phyloP scores from a whole-genome alignment of 108 stramenopile genomes.

The Epithemia pelagica region DNA sequence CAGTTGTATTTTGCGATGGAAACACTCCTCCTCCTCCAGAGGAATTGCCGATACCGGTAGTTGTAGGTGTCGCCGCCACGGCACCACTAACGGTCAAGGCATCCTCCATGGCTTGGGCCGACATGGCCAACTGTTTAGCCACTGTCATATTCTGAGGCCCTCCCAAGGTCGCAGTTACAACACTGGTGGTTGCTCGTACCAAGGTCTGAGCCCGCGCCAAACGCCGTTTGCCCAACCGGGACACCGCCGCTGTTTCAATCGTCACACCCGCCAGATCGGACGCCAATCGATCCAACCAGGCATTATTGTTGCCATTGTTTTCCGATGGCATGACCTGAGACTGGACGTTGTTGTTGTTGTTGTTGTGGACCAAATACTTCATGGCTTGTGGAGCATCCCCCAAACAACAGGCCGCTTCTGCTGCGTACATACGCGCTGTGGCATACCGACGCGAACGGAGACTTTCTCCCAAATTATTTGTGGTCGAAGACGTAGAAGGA shows the following conservation, averaged over 20 bases:
- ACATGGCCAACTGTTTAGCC: slow-evolving; percentile 49
- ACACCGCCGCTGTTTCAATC: neutral
- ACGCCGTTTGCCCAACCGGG: slow-evolving; percentile 11
- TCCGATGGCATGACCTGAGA: neutral
- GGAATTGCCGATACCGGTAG: too few relatives aligned
- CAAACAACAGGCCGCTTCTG: slow-evolving; percentile 47
- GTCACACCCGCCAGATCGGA: slow-evolving; percentile 26
- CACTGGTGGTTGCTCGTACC: slow-evolving; percentile 41
- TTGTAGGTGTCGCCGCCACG: neutral
- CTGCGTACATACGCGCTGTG: slow-evolving; percentile 58
- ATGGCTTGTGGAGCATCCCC: slow-evolving; percentile 38
- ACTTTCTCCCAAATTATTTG: neutral
- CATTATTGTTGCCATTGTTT: slow-evolving; percentile 40
- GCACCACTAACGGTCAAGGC: neutral
- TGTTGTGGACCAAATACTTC: slow-evolving; percentile 42
- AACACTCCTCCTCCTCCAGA: too few relatives aligned
- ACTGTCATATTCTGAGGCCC: slow-evolving; percentile 21
- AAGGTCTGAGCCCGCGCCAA: slow-evolving; percentile 39
- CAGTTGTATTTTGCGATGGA: too few relatives aligned
- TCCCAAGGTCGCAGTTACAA: slow-evolving; percentile 16
- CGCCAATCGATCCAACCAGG: slow-evolving; percentile 36
- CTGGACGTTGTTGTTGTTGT: slow-evolving; percentile 13
- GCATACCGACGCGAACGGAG: slow-evolving; percentile 21
- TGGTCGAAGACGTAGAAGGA: neutral
- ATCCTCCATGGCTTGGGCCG: slow-evolving; percentile 42